Evolutionary conservation across 2,329 filamentous ascomycete genomes (phyloP), one percentile per base, ranked within the genome.

Genomic region (Monosporascus sp.): DNA sequence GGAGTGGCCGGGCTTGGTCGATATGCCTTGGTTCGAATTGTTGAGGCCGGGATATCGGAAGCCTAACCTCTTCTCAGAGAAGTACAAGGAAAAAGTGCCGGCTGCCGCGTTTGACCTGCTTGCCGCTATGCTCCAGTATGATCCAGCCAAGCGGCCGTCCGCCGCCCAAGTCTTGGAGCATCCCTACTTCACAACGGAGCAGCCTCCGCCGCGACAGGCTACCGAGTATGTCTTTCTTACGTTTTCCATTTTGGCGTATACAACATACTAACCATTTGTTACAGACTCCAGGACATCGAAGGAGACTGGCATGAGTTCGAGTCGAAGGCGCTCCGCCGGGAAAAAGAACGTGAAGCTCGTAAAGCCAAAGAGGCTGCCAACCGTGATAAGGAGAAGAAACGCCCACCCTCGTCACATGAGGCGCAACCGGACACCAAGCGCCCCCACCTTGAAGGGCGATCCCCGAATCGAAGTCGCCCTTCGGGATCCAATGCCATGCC

Each of bases 281-380:
- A 54, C 58, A 89, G 88, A 65, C 80, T 99, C 49, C 85, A 87
- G 55, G 77, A 86, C 48, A 80, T 99, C 31, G 84, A 94, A 63
- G 94, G 94, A 22, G 94, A 99, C 64, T 99, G 94, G 94, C 94
- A 99, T 68, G 94, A 99, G 68, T 96, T 97, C 65, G 94, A 99
- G 74, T 96, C 91, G 52, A 99, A 99, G 74, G 92, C 91, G 17
- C 78, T 96, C 26, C 81, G 94, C 35, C 94, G 94, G 62, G 92
- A 97, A 70, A 93, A 91, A 62, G 90, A 82, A 28, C 74, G 77
- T 53, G 80, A 82, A 51, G 78, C 77, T 7, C 72, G 74, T 4
- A 75, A 73, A 0, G 71, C 70, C 18, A 77, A 74, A 60, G 74
- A 75, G 1, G 61, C 56, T 8, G 59, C 61, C 31, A 68, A 70